Base-by-base conservation (phyloP, 495 filamentous ascomycete species). In the Cudoniella acicularis region DNA sequence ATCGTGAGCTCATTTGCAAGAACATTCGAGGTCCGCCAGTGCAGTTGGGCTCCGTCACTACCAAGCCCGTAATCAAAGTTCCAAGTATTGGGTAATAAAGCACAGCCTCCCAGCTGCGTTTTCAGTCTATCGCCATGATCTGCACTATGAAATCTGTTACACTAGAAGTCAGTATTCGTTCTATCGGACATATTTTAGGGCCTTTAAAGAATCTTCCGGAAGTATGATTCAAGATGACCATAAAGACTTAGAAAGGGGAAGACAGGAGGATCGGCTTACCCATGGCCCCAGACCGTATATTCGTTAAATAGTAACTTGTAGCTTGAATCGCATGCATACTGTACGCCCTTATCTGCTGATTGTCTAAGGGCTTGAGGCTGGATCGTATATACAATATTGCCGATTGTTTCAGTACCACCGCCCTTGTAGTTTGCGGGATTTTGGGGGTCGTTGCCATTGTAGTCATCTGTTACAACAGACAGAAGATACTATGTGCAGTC, bases 51-150 rank as follows among this genome's bases (percentile, higher is more conserved):
- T n/a, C 48, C 48, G n/a, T 50, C 48, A 50, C 25, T 21, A 9
- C 48, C 48, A 23, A 50, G 23, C 18, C 48, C 48, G 23, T 50
- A 50, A n/a, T 23, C 48, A 25, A 50, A 50, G 20, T 26, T 3
- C 48, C 48, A 50, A 24, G 48, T 50, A 25, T 50, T 21, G 20
- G 48, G 48, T n/a, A 50, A 50, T 25, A 50, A n/a, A 50, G 48
- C 48, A 26, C 48, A 50, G 23, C 48, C 48, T 50, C 25, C 25
- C 21, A 50, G 10, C 21, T 50, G 48, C 6, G 8, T 9, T 26
- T 50, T 50, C 3, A 50, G 48, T 24, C 18, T n/a, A 23, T 50
- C 48, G n/a, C 48, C 48, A 50, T 50, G 20, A 25, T 50, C 48
- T 26, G 48, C 48, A 50, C 21, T 25, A 50, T 50, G 18, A 3